Evolutionary conservation across 2,329 filamentous ascomycete species (phyloP).

Genomic region (Verticillium albo-atrum): DNA sequence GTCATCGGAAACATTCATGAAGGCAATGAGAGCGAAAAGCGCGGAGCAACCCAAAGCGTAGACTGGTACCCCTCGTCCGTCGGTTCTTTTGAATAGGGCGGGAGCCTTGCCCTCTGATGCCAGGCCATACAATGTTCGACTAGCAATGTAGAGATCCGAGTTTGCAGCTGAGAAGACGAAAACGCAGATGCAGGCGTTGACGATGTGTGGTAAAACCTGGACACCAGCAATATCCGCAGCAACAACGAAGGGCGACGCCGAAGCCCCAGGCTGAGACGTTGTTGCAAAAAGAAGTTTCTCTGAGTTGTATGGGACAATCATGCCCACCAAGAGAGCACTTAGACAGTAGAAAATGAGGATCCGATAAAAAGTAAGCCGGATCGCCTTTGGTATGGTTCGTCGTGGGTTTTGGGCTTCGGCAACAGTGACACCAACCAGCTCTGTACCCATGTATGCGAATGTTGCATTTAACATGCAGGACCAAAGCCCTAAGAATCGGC

Average conservation of each 20-base stretch:
- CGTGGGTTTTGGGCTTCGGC: conserved; percentile 76
- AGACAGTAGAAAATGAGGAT: conserved; percentile 77
- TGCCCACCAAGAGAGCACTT: conserved; percentile 68
- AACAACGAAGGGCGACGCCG: conserved; percentile 68
- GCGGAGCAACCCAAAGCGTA: conserved; percentile 58
- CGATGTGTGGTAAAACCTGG: conserved; percentile 56
- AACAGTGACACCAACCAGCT: conserved; percentile 72
- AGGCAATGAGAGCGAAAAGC: conserved; percentile 61
- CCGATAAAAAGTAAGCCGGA: conserved; percentile 75
- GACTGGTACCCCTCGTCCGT: conserved; percentile 66
- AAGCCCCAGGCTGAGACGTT: conserved; percentile 20
- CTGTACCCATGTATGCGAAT: conserved; percentile 73
- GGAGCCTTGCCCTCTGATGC: conserved; percentile 68
- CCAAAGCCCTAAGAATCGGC: conserved; percentile 61
- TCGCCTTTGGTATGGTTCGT: conserved; percentile 69
- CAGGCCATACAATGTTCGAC: conserved; percentile 67
- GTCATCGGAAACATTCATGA: conserved; percentile 55
- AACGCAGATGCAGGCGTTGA: conserved; percentile 69
- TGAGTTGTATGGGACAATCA: conserved; percentile 70
- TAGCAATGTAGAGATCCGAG: conserved; percentile 72
- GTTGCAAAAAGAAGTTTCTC: conserved; percentile 53
- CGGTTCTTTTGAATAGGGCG: conserved; percentile 63
- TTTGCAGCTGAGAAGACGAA: conserved; percentile 75
- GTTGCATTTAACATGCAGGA: conserved; percentile 69
- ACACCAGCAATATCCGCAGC: conserved; percentile 64